Conservation (phyloP, 129 eudicot species). For the Solidago caesia region DNA sequence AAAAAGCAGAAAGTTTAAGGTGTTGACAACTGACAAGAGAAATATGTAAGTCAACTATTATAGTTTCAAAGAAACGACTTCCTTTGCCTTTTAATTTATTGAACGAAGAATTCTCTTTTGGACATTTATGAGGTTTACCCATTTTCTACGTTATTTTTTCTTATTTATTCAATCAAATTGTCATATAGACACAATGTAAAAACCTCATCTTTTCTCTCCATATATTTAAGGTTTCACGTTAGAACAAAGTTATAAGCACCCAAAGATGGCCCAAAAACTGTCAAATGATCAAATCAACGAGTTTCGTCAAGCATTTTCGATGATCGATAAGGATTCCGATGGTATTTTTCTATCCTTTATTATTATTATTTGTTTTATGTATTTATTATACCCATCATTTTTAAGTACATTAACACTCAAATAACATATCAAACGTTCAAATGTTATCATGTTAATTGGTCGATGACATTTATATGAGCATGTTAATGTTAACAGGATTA, state of each 20-base stretch:
- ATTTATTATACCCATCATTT: neutral
- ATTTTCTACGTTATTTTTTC: conserved; percentile 8
- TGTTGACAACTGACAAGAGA: conserved; percentile 27
- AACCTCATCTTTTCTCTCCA: conserved; percentile 10
- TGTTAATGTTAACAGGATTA: conserved; percentile 33
- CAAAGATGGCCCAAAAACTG: conserved; percentile 43
- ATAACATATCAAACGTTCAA: neutral
- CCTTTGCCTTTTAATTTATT: conserved; percentile 25
- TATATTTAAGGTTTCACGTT: neutral
- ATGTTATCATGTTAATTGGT: neutral
- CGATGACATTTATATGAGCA: neutral
- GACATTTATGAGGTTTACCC: conserved; percentile 34
- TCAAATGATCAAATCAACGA: conserved; percentile 59
- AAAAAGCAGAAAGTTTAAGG: conserved; percentile 17
- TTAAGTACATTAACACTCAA: neutral
- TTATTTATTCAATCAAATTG: conserved; percentile 10
- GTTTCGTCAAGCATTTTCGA: conserved; percentile 58
- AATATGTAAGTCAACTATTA: conserved; percentile 17
- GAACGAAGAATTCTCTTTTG: conserved; percentile 39
- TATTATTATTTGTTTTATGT: neutral
- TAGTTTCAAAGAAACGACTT: conserved; percentile 42
- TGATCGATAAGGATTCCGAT: conserved; percentile 69
- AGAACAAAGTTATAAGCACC: conserved; percentile 6
- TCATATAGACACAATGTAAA: neutral
- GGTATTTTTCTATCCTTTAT: conserved; percentile 29